Base-by-base conservation (phyloP, 2,329 filamentous ascomycete species). In the Paraphoma chrysanthemicola region DNA sequence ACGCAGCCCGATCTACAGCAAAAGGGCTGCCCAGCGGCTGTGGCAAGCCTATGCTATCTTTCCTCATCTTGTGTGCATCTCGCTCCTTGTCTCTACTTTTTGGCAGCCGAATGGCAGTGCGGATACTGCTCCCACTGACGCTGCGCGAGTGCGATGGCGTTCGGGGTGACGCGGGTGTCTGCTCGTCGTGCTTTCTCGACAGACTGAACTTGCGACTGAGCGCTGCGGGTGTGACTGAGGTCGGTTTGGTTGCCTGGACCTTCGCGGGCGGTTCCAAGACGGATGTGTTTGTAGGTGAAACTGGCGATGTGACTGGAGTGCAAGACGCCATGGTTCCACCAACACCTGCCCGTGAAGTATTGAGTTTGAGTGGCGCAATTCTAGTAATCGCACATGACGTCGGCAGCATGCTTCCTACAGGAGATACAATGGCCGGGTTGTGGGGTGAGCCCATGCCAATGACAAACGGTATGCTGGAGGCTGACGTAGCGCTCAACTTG, bases 241-340 rank as follows among this genome's bases (percentile, higher is more conserved):
- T n/a, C 23, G 47, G 28, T 33, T 31, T 38, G 10, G 44, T 39
- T 10, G 31, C 43, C 12, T 49, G 28, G 9, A 39, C 36, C 11
- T 47, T 48, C 5, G 56, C 29, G 46, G 57, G 45, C 17, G 53
- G 38, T 30, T 51, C 44, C n/a, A 52, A 41, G 23, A 53, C 57
- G 0, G 50, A 44, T 4, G 44, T 28, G 42, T 62, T 51, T 23
- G 55, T 58, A 1, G 59, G 53, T 12, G 62, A 63, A 1, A 58
- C 49, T 0, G 70, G 70, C 5, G 68, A 69, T 9, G 60, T 58
- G 7, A 67, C 44, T 0, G 68, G 68, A 0, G 64, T 70, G 1
- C 64, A 68, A 17, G 66, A 68, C 2, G 69, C 68, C 68, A 73
- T 74, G 1, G 71, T 76, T 7, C 70, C 71, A 17, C 67, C 68